Evolutionary conservation across 1,284 basidiomycete genomes (phyloP).

Genomic region (Sanghuangporus weigelae): DNA sequence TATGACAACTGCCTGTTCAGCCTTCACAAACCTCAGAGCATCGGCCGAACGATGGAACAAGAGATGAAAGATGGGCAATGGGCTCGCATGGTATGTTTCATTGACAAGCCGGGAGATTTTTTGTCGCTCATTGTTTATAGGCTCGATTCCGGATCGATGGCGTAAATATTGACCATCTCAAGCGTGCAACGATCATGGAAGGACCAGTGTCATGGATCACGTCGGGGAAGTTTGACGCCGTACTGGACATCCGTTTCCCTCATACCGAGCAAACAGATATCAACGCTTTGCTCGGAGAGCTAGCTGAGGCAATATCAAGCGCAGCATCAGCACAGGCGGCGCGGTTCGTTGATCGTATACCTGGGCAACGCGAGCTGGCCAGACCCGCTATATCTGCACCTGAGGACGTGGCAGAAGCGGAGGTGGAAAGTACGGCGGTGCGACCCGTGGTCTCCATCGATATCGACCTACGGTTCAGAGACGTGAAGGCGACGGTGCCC

Average conservation of each 20-base stretch:
- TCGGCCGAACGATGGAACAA: conserved; percentile 83
- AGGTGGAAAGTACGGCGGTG: conserved; percentile 34
- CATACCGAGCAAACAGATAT: conserved; percentile 74
- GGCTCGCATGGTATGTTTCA: conserved; percentile 75
- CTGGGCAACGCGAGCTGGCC: conserved; percentile 83
- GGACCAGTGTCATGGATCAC: conserved; percentile 97
- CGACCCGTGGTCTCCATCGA: conserved; percentile 73
- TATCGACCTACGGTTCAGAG: conserved; percentile 92
- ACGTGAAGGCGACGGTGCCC: conserved; percentile 94
- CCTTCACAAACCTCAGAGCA: conserved; percentile 94
- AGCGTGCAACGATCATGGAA: conserved; percentile 76
- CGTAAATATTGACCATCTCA: conserved; percentile 93
- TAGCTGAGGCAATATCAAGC: conserved; percentile 76
- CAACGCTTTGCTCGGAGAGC: conserved; percentile 86
- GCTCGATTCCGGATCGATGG: conserved; percentile 96
- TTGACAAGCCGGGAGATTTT: not conserved
- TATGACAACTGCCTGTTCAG: conserved; percentile 98
- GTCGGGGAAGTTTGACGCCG: conserved; percentile 93
- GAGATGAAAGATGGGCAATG: conserved; percentile 78
- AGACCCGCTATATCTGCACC: conserved; percentile 82
- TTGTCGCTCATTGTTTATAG: conserved; percentile 37
- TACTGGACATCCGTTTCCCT: conserved; percentile 97
- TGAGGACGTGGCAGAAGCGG: conserved; percentile 27
- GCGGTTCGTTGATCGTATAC: conserved; percentile 67
- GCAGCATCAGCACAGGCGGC: conserved; percentile 38